A percentile compares a stretch with the other conserved stretches of the same genome.
Evolutionary conservation across 768 basidiomycete genomes (phyloP).

Genomic region (Amanita molliuscula): DNA sequence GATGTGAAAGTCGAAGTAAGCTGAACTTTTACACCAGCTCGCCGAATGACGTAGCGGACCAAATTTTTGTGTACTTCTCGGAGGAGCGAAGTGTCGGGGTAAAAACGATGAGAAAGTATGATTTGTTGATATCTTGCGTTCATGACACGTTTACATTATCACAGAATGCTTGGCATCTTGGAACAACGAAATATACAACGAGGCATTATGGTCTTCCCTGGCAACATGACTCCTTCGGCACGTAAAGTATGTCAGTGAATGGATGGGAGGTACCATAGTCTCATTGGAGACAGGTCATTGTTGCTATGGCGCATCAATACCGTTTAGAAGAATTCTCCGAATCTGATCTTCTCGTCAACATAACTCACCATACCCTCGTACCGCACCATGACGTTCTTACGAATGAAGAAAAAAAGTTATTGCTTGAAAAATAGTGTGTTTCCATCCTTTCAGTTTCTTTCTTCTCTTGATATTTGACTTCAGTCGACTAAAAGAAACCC

Average conservation of each 20-base stretch:
- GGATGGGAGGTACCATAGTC: slow-evolving; percentile 8
- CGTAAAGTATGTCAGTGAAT: slow-evolving; percentile 54
- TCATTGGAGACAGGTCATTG: slow-evolving; percentile 59
- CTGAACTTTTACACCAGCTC: slow-evolving; percentile 88
- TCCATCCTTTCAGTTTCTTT: slow-evolving; percentile 1
- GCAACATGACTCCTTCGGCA: slow-evolving; percentile 94
- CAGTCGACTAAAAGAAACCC: slow-evolving; percentile 96
- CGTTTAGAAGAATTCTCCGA: slow-evolving; percentile 95
- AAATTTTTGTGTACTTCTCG: slow-evolving; percentile 94
- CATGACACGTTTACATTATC: slow-evolving; percentile 3
- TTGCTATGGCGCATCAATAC: slow-evolving; percentile 80
- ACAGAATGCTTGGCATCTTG: slow-evolving; percentile 77
- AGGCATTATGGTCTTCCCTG: slow-evolving; percentile 93
- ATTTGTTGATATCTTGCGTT: slow-evolving; percentile 10
- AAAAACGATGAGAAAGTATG: slow-evolving; percentile 95
- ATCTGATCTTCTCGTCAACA: slow-evolving; percentile 93
- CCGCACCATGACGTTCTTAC: slow-evolving; percentile 86
- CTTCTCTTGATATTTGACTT: slow-evolving; percentile 10
- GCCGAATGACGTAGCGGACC: slow-evolving; percentile 51
- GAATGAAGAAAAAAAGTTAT: slow-evolving; percentile 72
- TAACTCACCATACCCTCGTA: slow-evolving; percentile 91
- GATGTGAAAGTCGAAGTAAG: slow-evolving; percentile 58
- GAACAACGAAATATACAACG: slow-evolving; percentile 86
- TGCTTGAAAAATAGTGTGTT: slow-evolving; percentile 90
- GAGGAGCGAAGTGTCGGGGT: slow-evolving; percentile 94